Percentiles rank a stretch among this genome's conserved stretches.
Conservation (phyloP, 1,284 basidiomycete genomes). For the Meira nashicola region DNA sequence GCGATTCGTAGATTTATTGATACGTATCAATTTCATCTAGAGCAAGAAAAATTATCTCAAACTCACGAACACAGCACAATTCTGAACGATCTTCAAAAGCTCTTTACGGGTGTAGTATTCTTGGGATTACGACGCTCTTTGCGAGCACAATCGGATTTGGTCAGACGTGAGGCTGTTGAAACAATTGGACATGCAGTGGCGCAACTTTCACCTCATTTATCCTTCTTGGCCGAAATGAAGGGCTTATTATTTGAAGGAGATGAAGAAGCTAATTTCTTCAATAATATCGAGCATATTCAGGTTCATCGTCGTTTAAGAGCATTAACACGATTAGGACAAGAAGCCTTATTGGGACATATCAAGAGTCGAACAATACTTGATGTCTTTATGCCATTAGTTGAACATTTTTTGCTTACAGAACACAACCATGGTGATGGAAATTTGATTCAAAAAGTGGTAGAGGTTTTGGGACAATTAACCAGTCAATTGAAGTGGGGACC, state of each 20-base stretch:
- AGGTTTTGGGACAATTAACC: slow-evolving; percentile 55
- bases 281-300: slow-evolving; percentile 92
- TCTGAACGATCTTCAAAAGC: slow-evolving; percentile 21
- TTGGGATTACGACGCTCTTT: slow-evolving; percentile 79
- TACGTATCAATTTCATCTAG: slow-evolving; percentile 1
- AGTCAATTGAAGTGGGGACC: slow-evolving; percentile 65
- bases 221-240: slow-evolving; percentile 70
- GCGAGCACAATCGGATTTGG: slow-evolving; percentile 75
- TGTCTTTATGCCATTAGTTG: slow-evolving; percentile 80
- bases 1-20: slow-evolving; percentile 75
- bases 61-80: slow-evolving; percentile 4
- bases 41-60: neutral
- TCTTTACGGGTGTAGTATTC: slow-evolving; percentile 67
- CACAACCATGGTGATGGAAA: slow-evolving; percentile 70
- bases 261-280: slow-evolving; percentile 93
- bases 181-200: slow-evolving; percentile 74
- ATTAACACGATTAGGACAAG: slow-evolving; percentile 75
- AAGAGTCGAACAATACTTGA: slow-evolving; percentile 72
- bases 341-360: slow-evolving; percentile 67
- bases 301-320: slow-evolving; percentile 84
- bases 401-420: slow-evolving; percentile 68
- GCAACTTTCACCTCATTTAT: slow-evolving; percentile 59
- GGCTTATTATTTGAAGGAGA: slow-evolving; percentile 81
- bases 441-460: slow-evolving; percentile 83
- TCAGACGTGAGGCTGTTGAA: slow-evolving; percentile 77